These are phyloP conservation scores for Fusarium sp. DNA, from an alignment of 2,329 filamentous ascomycete genomes.

Conservation along the genomic window DNA sequence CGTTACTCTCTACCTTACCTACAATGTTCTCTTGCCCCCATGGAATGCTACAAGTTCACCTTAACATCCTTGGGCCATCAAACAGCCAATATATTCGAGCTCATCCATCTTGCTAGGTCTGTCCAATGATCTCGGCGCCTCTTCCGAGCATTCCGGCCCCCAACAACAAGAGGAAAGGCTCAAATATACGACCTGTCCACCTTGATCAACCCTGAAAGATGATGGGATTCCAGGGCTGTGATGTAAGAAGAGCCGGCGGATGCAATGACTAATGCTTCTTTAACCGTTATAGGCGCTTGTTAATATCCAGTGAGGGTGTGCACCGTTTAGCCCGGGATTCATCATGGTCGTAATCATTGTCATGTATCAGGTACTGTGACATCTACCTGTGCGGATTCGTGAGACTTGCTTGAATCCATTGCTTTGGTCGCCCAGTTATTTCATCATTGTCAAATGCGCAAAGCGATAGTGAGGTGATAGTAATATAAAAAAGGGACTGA, in stretches of 20 bases:
- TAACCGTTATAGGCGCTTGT: slow-evolving; percentile 9
- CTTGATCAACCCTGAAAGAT: not conserved
- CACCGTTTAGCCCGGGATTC: not conserved
- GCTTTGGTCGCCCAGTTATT: not conserved
- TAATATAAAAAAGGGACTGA: no score
- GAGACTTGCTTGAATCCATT: not conserved
- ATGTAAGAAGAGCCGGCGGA: not conserved
- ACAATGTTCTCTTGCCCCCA: not conserved
- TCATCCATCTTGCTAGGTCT: not conserved
- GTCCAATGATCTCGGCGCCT: slow-evolving; percentile 10
- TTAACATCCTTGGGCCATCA: not conserved
- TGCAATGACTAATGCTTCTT: not conserved
- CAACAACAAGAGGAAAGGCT: not conserved
- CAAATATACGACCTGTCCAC: not conserved
- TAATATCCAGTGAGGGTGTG: slow-evolving; percentile 14
- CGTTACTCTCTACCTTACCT: not conserved
- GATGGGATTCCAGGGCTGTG: not conserved
- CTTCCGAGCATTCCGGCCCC: slow-evolving; percentile 29
- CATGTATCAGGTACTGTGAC: not conserved
- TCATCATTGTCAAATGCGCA: not conserved
- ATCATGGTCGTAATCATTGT: not conserved
- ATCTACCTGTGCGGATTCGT: not conserved
- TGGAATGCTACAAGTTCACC: not conserved
- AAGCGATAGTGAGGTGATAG: not conserved
- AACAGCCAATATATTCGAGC: not conserved